Evolutionary conservation across 1,139 yeast species (phyloP).

Genomic region (Pichia sp.): DNA sequence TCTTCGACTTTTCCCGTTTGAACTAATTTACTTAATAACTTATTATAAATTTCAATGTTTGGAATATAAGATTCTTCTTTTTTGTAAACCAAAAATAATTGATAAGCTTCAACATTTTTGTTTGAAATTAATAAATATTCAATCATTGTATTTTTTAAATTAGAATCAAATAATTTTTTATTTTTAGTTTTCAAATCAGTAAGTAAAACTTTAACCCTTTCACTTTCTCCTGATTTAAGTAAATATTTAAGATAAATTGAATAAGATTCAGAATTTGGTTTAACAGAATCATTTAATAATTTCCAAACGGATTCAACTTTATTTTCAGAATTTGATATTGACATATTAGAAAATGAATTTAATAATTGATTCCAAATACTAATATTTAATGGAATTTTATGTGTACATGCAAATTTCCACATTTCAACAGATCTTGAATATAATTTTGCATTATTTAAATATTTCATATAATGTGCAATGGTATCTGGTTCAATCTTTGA

Average conservation of each 20-base stretch:
- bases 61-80: constrained; percentile 25
- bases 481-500: constrained; percentile 13
- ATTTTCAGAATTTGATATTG: constrained; percentile 23
- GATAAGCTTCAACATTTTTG: constrained; percentile 21
- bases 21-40: constrained; percentile 32
- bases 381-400: constrained; percentile 22
- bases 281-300: constrained; percentile 27
- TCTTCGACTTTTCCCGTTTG: constrained; percentile 29
- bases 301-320: constrained; percentile 35
- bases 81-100: constrained; percentile 19
- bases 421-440: constrained; percentile 19
- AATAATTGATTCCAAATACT: constrained; percentile 43
- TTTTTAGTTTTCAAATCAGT: constrained; percentile 26
- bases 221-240: constrained; percentile 27
- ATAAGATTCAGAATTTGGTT: constrained; percentile 34
- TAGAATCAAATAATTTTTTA: constrained; percentile 17
- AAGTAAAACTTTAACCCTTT: constrained; percentile 31
- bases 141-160: constrained; percentile 24
- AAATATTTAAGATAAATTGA: constrained; percentile 34
- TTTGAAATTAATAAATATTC: constrained; percentile 21
- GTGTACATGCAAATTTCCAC: constrained; percentile 18
- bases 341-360: constrained; percentile 33
- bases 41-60: constrained; percentile 36
- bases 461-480: constrained; percentile 13
- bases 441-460: constrained; percentile 11